A percentile compares a stretch with the other conserved stretches of the same genome.
Conservation (phyloP, 805 yeast genomes). For the Ogataea philodendri region DNA sequence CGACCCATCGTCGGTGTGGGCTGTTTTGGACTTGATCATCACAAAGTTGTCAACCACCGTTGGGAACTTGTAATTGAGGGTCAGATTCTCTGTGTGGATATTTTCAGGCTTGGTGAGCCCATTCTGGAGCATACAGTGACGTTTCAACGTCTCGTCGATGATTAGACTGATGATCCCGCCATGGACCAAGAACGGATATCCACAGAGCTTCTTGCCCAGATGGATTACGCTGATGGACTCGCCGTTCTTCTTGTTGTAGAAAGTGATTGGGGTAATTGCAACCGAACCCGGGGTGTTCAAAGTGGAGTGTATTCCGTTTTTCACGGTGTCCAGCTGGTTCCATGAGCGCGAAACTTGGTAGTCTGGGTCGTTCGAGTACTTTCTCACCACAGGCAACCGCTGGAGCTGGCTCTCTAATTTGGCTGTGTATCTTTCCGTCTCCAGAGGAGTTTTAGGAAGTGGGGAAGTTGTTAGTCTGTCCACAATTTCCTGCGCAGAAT, state of each 20-base stretch:
- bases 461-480: slow-evolving; percentile 20
- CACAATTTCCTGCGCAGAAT: slow-evolving; percentile 30
- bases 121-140: slow-evolving; percentile 23
- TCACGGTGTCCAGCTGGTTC: slow-evolving; percentile 44
- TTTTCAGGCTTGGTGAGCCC: slow-evolving; percentile 34
- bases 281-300: slow-evolving; percentile 76
- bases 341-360: slow-evolving; percentile 40
- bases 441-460: slow-evolving; percentile 27
- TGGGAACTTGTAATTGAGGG: slow-evolving; percentile 62
- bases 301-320: slow-evolving; percentile 42
- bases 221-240: slow-evolving; percentile 70
- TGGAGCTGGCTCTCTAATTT: slow-evolving; percentile 49
- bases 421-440: slow-evolving; percentile 20
- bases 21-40: slow-evolving; percentile 53
- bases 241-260: slow-evolving; percentile 51
- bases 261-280: slow-evolving; percentile 68
- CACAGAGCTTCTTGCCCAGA: slow-evolving; percentile 74
- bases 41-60: slow-evolving; percentile 77
- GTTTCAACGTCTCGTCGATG: slow-evolving; percentile 69
- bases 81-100: slow-evolving; percentile 47
- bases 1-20: slow-evolving; percentile 31
- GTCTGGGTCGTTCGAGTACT: slow-evolving; percentile 40
- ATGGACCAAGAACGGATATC: slow-evolving; percentile 84
- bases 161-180: slow-evolving; percentile 86
- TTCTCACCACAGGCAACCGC: slow-evolving; percentile 49